Percentiles rank a stretch among this genome's conserved stretches.
These are phyloP conservation scores for Tremella fuciformis DNA, from an alignment of 768 basidiomycete species.

Conservation along the genomic window DNA sequence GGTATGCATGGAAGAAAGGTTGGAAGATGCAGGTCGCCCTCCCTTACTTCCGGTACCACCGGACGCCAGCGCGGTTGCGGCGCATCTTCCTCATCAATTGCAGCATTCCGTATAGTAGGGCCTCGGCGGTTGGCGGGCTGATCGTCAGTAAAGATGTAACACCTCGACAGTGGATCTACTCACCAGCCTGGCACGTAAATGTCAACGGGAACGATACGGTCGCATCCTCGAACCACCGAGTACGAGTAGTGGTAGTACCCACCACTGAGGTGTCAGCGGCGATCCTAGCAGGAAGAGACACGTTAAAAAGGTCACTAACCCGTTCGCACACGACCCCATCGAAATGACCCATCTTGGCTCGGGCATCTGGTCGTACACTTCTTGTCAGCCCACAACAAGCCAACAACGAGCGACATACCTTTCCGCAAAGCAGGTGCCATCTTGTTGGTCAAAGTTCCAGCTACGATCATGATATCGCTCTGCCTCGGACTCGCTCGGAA, in stretches of 20 bases:
- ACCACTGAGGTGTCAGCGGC: constrained; percentile 19
- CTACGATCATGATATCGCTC: constrained; percentile 98
- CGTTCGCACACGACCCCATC: constrained; percentile 99
- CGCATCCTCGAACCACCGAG: constrained; percentile 96
- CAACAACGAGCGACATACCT: constrained; percentile 49
- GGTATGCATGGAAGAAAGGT: no score
- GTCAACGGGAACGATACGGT: constrained; percentile 97
- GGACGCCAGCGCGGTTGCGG: constrained; percentile 74
- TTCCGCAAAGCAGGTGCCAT: constrained; percentile 98
- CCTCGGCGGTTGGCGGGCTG: constrained; percentile 68
- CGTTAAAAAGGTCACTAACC: constrained; percentile 54
- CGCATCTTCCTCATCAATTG: constrained; percentile 97
- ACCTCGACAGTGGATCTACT: constrained; percentile 61
- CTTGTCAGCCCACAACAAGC: neutral
- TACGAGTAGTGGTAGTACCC: constrained; percentile 95
- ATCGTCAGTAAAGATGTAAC: neutral
- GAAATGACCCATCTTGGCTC: constrained; percentile 99
- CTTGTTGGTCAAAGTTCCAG: constrained; percentile 97
- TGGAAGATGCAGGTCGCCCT: neutral
- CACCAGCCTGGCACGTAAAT: constrained; percentile 92
- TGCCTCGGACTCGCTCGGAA: constrained; percentile 99
- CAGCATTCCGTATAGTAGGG: constrained; percentile 85
- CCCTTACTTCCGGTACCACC: constrained; percentile 64
- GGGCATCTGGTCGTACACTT: constrained; percentile 74
- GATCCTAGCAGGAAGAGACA: no score